These are phyloP conservation scores for Cyclotella choctawhatcheeana DNA, from an alignment of 108 stramenopile genomes.

Conservation along the genomic window DNA sequence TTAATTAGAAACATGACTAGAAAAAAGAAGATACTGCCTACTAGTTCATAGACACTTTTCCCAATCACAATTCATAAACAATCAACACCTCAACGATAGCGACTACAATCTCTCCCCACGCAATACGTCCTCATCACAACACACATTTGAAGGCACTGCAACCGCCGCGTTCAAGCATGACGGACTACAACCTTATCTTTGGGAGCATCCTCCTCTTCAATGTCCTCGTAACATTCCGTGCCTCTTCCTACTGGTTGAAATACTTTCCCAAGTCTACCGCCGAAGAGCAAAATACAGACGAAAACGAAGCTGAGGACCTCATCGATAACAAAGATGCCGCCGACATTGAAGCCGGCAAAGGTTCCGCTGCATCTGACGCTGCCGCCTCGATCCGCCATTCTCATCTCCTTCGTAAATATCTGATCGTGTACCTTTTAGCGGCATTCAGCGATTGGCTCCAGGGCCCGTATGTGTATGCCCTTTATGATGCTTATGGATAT, in stretches of 20 bases:
- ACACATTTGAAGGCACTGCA: too few relatives aligned
- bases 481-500: conserved; percentile 93
- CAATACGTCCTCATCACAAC: too few relatives aligned
- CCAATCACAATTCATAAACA: too few relatives aligned
- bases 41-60: too few relatives aligned
- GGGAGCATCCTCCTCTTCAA: conserved; percentile 63
- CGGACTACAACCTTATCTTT: conserved; percentile 73
- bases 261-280: conserved; percentile 22
- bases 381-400: conserved; percentile 47
- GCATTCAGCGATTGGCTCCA: conserved; percentile 97
- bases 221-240: conserved; percentile 71
- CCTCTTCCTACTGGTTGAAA: conserved; percentile 70
- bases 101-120: too few relatives aligned
- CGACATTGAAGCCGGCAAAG: conserved; percentile 5
- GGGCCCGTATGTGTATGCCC: conserved; percentile 98
- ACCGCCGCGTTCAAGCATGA: too few relatives aligned
- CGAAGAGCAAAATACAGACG: neutral
- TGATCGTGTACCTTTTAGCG: conserved; percentile 91
- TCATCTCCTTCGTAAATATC: conserved; percentile 76
- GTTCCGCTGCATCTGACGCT: conserved; percentile 44
- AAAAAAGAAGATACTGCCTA: too few relatives aligned
- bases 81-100: too few relatives aligned
- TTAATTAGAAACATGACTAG: too few relatives aligned
- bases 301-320: conserved; percentile 5
- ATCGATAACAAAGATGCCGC: conserved; percentile 17